Evolutionary conservation across 345 rosid species (phyloP).

Genomic region (Populus tremula): DNA sequence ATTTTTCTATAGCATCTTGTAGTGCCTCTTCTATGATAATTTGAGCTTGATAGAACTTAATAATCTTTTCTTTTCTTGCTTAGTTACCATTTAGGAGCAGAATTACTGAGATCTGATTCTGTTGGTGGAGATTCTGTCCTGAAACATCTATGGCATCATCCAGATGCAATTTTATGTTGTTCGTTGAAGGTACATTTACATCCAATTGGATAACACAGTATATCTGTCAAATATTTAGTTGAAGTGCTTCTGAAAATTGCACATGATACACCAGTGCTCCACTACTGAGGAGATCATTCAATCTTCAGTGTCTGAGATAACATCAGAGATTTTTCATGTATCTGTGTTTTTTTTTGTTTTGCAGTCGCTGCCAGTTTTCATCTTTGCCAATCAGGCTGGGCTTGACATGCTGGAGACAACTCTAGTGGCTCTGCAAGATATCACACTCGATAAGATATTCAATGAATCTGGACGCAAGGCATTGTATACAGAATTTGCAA

Average conservation of each 20-base stretch:
- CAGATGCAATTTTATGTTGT: slow-evolving; percentile 91
- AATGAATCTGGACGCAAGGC: slow-evolving; percentile 87
- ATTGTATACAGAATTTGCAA: slow-evolving; percentile 68
- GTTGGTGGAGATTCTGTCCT: slow-evolving; percentile 51
- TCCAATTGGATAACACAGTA: neutral
- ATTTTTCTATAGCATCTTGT: slow-evolving; percentile 1
- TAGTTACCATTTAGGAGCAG: slow-evolving; percentile 74
- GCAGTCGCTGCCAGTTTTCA: slow-evolving; percentile 82
- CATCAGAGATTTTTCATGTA: neutral
- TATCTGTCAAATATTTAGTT: neutral
- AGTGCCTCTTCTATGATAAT: neutral
- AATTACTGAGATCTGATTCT: slow-evolving; percentile 62
- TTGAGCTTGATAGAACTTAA: neutral
- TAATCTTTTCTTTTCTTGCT: slow-evolving; percentile 11
- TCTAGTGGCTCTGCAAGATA: slow-evolving; percentile 88
- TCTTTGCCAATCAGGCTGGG: slow-evolving; percentile 95
- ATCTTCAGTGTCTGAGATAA: neutral
- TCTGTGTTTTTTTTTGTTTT: slow-evolving; percentile 11
- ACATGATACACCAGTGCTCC: neutral
- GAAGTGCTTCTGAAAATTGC: neutral
- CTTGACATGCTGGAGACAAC: slow-evolving; percentile 99
- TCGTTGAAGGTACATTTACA: slow-evolving; percentile 61
- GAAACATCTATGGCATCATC: slow-evolving; percentile 86
- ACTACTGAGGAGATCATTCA: neutral
- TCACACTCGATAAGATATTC: slow-evolving; percentile 81